Conservation (phyloP, 164 flowering plant genomes). For the Houttuynia cordata region DNA sequence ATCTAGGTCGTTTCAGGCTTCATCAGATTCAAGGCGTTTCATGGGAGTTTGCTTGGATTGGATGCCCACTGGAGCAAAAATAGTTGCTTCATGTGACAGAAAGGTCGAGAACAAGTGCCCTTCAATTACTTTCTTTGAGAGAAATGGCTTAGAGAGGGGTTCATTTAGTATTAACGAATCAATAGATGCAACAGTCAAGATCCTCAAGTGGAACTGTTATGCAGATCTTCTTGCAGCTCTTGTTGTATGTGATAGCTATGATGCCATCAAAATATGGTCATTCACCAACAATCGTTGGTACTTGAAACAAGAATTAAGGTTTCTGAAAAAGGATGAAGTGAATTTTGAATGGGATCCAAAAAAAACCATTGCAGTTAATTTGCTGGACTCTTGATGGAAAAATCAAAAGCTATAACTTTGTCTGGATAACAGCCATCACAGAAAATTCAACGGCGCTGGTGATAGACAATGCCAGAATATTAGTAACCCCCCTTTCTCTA, state of each 20-base stretch:
- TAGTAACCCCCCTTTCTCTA: constrained; percentile 60
- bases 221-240: constrained; percentile 85
- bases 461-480: constrained; percentile 55
- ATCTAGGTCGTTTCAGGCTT: constrained; percentile 59
- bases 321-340: constrained; percentile 40
- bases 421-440: constrained; percentile 73
- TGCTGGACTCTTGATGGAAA: constrained; percentile 75
- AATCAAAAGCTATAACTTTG: constrained; percentile 41
- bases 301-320: constrained; percentile 75
- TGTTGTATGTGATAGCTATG: constrained; percentile 50
- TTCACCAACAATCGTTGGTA: constrained; percentile 96
- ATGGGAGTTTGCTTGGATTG: constrained; percentile 64
- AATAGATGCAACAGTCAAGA: constrained; percentile 37
- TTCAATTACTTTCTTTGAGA: constrained; percentile 65
- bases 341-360: constrained; percentile 76
- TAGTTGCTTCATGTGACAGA: constrained; percentile 60
- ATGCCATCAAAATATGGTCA: constrained; percentile 68
- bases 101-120: constrained; percentile 46
- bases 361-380: constrained; percentile 53
- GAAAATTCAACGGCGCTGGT: constrained; percentile 80
- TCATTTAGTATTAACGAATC: constrained; percentile 49
- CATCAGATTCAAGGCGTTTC: constrained; percentile 60
- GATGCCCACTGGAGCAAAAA: constrained; percentile 95
- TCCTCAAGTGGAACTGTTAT: constrained; percentile 73
- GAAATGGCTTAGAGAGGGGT: constrained; percentile 86